Base-by-base conservation (phyloP, 345 rosid species). In the Eucalyptus marginata region DNA sequence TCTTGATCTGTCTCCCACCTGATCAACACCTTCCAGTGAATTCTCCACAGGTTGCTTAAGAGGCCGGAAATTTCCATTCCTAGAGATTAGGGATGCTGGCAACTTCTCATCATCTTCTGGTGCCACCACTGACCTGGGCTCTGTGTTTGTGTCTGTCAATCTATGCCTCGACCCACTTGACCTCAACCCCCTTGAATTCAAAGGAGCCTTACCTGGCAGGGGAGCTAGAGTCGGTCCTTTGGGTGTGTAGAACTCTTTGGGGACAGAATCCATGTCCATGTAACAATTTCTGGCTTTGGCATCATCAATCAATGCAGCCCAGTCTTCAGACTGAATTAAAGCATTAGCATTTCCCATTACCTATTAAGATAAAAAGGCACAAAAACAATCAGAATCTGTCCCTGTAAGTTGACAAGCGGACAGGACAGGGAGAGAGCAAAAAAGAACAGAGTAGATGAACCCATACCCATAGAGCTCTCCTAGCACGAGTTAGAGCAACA, bases 401-500 rank as follows among this genome's bases (percentile, higher is more conserved):
- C 25, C 54, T 40, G 84, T 76, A 22, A 76, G 84, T 43, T 43
- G 84, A 40, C 84, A 76, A 40, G 84, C 43, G 15, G 44, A 40
- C 47, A 40, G 16, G 47, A 76, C 15, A 76, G 47, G 47, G 83
- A 6, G 13, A 36, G 13, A 20, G 47, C 84, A 13, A 76, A 76
- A 64, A 22, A 87, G 49, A 47, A 87, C 52, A 62, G 46, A 58
- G 49, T 20, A 80, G 66, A 62, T 36, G 86, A 64, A 52, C n/a
- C 17, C 94, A 89, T 96, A 98, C 99, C 99, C 99, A 98, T 56
- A 97, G 90, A 84, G 99, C 98, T 93, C 99, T 96, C 94, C 93
- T 95, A 29, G 99, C 99, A 90, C 99, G 99, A 84, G 99, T 98
- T 89, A 98, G 96, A 90, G 99, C 99, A 92, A 98, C 99, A 93